Conservation (phyloP, 2,329 filamentous ascomycete genomes). For the Nothophaeocryptopus gaeumannii region DNA sequence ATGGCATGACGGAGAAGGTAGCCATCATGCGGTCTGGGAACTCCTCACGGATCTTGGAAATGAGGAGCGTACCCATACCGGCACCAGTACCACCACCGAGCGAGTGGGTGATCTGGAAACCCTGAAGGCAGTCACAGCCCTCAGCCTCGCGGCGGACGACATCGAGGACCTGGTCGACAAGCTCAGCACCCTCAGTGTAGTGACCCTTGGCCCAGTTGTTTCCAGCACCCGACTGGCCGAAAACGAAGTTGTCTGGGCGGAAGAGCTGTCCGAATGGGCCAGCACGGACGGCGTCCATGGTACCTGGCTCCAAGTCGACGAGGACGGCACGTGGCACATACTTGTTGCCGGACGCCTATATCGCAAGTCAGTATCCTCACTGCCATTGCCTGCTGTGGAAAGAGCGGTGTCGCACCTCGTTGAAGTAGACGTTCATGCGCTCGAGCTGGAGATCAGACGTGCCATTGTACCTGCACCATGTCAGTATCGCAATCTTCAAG, state of each 20-base stretch:
- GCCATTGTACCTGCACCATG: slow-evolving; percentile 76
- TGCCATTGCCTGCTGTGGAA: too few relatives aligned
- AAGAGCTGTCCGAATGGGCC: slow-evolving; percentile 98
- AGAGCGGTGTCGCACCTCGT: slow-evolving; percentile 61
- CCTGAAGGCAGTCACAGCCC: slow-evolving; percentile 98
- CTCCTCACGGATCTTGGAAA: slow-evolving; percentile 99
- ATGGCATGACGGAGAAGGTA: slow-evolving; percentile 97
- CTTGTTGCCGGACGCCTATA: slow-evolving; percentile 91
- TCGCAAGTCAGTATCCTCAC: too few relatives aligned
- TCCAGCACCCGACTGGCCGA: slow-evolving; percentile 98
- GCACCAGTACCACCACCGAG: slow-evolving; percentile 99
- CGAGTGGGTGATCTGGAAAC: slow-evolving; percentile 99
- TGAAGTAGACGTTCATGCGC: slow-evolving; percentile 99
- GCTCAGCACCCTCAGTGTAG: slow-evolving; percentile 99
- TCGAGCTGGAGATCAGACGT: slow-evolving; percentile 98
- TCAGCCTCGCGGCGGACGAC: slow-evolving; percentile 98
- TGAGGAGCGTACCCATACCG: slow-evolving; percentile 98
- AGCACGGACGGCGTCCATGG: slow-evolving; percentile 98
- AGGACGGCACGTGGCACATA: slow-evolving; percentile 99
- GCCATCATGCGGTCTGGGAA: slow-evolving; percentile 99
- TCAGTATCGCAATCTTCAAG: slow-evolving; percentile 24
- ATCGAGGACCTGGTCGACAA: slow-evolving; percentile 96
- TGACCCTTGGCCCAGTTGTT: slow-evolving; percentile 99
- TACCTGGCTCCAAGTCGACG: slow-evolving; percentile 98
- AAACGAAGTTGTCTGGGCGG: slow-evolving; percentile 99